Base-by-base conservation (phyloP, 2,329 filamentous ascomycete species). In the Clarireedia sp. region DNA sequence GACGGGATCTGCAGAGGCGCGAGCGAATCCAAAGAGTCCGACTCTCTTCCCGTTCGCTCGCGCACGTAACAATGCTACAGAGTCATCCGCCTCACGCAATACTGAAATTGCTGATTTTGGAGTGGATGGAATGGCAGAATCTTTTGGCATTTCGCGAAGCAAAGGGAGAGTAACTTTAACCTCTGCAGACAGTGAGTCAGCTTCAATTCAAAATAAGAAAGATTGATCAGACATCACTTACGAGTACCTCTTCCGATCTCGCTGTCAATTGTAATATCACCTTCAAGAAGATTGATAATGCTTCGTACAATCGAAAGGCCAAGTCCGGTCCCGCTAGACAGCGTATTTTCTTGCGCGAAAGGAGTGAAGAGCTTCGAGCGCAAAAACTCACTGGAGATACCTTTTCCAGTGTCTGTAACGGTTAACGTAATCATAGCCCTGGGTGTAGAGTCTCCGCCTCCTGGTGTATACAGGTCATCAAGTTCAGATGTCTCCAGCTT, bases 321-420 rank as follows among this genome's bases (percentile, higher is more conserved):
- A 0, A 87, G 70, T 0, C 83, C 83, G 1, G 81, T 82, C 0
- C 83, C 83, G 12, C 78, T 78, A 0, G 80, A 77, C 19, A 87
- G 68, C 0, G 77, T 74, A 52, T 85, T 79, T 62, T 87, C 84
- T 58, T 87, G 84, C 0, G 76, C 72, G 59, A 86, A 86, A 0
- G 83, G 81, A 0, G 78, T 79, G 60, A 83, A 87, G 0, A 87
- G 69, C 21, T 78, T 77, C 2, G 78, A 78, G 16, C 78, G 74
- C 43, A 85, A 70, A 60, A 83, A 87, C n/a, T 85, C 79, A 17
- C 78, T 73, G 0, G 79, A 81, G 57, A 87, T 87, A 4, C 84
- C 85, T 59, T 79, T 79, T 1, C 85, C 84, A 0, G 87, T 90
- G 64, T 94, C 89, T 59, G 82, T 79, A 19, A 94, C 86, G 33